Conservation (phyloP, 306 rosid species). For the Vigna hirtella region DNA sequence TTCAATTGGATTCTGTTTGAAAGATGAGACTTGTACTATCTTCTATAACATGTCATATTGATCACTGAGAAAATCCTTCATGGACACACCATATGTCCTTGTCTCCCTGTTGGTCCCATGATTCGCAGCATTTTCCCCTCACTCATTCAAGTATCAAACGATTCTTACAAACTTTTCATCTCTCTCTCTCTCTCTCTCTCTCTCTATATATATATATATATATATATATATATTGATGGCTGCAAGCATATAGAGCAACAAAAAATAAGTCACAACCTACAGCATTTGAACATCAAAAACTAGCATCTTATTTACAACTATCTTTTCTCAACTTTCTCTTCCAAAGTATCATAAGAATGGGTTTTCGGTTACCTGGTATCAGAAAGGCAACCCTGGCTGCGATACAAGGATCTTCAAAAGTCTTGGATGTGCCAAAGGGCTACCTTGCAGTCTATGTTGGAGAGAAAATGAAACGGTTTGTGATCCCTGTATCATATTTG, state of each 20-base stretch:
- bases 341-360: conserved; percentile 17
- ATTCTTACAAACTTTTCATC: conserved; percentile 1
- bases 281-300: conserved; percentile 7
- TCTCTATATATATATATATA: too few relatives aligned
- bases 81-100: conserved; percentile 44
- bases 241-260: conserved; percentile 33
- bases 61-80: background rate
- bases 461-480: background rate
- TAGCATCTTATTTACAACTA: background rate
- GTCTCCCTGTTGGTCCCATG: conserved; percentile 34
- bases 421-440: conserved; percentile 1
- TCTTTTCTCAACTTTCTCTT: background rate
- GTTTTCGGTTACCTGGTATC: conserved; percentile 36
- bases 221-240: conserved; percentile 46
- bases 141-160: background rate
- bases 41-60: background rate
- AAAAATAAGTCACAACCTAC: conserved; percentile 29
- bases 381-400: conserved; percentile 13
- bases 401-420: conserved; percentile 3
- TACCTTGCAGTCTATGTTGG: conserved; percentile 33
- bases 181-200: background rate
- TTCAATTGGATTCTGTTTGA: background rate
- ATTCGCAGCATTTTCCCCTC: background rate
- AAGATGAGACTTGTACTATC: background rate
- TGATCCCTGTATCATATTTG: conserved; percentile 3